These are phyloP conservation scores for Akebia trifoliata DNA, from an alignment of 164 flowering plant species.

Conservation along the genomic window DNA sequence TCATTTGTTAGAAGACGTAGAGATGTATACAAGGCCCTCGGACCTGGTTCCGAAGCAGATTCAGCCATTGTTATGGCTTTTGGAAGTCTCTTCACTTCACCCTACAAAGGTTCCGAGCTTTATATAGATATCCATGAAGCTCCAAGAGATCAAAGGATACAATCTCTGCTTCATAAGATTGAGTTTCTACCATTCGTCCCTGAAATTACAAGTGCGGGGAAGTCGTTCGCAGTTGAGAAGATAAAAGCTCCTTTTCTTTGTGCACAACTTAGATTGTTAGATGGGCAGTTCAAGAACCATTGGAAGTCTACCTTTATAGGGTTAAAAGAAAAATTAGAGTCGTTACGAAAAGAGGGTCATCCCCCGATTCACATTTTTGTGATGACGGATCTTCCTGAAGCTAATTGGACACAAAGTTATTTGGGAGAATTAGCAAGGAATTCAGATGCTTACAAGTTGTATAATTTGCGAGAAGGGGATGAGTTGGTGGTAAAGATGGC, in stretches of 20 bases:
- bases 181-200: constrained; percentile 73
- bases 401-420: constrained; percentile 75
- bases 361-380: constrained; percentile 62
- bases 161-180: constrained; percentile 45
- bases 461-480: constrained; percentile 46
- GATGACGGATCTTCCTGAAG: constrained; percentile 92
- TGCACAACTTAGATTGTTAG: constrained; percentile 88
- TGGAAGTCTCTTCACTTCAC: constrained; percentile 84
- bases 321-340: constrained; percentile 51
- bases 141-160: constrained; percentile 52
- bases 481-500: constrained; percentile 51
- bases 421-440: constrained; percentile 69
- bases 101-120: constrained; percentile 76
- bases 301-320: constrained; percentile 62
- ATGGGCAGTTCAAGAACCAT: constrained; percentile 98
- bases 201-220: constrained; percentile 64
- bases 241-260: constrained; percentile 78
- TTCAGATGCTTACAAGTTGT: constrained; percentile 41
- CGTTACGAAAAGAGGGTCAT: constrained; percentile 32
- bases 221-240: constrained; percentile 41
- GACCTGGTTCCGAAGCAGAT: constrained; percentile 68
- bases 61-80: constrained; percentile 64
- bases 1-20: constrained; percentile 57
- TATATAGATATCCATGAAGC: constrained; percentile 69
- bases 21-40: constrained; percentile 65